Conservation (phyloP, 495 filamentous ascomycete species). For the Choiromyces venosus region DNA sequence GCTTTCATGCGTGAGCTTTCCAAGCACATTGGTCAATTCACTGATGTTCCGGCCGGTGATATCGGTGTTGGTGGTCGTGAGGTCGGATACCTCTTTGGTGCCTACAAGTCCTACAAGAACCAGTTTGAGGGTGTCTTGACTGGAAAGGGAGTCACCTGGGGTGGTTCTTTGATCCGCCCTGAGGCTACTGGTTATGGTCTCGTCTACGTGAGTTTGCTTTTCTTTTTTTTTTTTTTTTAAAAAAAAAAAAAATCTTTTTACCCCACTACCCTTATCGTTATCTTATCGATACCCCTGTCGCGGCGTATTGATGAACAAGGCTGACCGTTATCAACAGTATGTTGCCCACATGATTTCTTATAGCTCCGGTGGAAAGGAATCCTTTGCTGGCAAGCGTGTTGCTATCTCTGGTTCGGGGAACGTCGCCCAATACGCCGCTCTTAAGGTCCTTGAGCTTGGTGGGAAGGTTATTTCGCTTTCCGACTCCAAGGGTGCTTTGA, state of each 20-base stretch:
- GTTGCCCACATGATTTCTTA: slow-evolving; percentile 93
- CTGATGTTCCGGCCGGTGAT: slow-evolving; percentile 90
- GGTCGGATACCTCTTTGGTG: slow-evolving; percentile 91
- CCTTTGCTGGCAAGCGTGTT: slow-evolving; percentile 85
- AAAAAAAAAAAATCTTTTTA: slow-evolving; percentile 17
- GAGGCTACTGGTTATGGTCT: slow-evolving; percentile 97
- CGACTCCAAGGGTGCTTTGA: slow-evolving; percentile 78
- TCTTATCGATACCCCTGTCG: not conserved
- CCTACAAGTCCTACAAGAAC: slow-evolving; percentile 84
- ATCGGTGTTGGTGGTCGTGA: slow-evolving; percentile 87
- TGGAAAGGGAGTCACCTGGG: slow-evolving; percentile 89
- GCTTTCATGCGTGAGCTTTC: slow-evolving; percentile 92
- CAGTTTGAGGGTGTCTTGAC: slow-evolving; percentile 93
- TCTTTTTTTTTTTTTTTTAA: not conserved
- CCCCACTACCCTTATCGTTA: not conserved
- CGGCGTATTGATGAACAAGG: not conserved
- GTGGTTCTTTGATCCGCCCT: slow-evolving; percentile 88
- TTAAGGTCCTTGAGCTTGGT: slow-evolving; percentile 95
- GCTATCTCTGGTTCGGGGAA: slow-evolving; percentile 97
- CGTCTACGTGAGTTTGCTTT: slow-evolving; percentile 56
- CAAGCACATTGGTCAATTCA: slow-evolving; percentile 94
- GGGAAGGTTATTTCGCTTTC: slow-evolving; percentile 89
- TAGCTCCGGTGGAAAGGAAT: slow-evolving; percentile 70
- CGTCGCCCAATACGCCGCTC: slow-evolving; percentile 94
- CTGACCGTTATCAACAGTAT: slow-evolving; percentile 47